phyloP scores from a whole-genome alignment of 495 filamentous ascomycete genomes.

The Lichina pygmaea region DNA sequence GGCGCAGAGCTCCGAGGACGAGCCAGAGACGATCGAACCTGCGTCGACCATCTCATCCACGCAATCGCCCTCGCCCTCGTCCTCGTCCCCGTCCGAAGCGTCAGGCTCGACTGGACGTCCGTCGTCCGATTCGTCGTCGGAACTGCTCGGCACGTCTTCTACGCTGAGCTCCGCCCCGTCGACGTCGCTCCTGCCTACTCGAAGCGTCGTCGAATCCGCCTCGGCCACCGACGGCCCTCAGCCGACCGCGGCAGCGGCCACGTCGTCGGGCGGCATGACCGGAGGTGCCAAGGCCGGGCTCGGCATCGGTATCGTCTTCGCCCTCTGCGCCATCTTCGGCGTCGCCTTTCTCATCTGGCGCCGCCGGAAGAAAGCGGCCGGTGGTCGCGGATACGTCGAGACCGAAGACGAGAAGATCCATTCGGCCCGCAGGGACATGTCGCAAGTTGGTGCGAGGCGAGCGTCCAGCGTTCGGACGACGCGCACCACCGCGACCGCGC shows the following conservation, averaged over 20 bases:
- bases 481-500: constrained; percentile 26
- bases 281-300: constrained; percentile 59
- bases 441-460: constrained; percentile 13
- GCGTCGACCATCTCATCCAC: no score
- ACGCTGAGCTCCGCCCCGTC: neutral
- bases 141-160: no score
- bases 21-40: no score
- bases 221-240: neutral
- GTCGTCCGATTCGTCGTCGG: no score
- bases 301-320: constrained; percentile 47
- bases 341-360: constrained; percentile 36
- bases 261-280: constrained; percentile 18
- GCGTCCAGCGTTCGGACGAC: constrained; percentile 15
- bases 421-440: constrained; percentile 6
- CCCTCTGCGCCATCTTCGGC: constrained; percentile 29
- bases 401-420: constrained; percentile 33
- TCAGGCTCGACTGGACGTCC: neutral
- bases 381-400: constrained; percentile 13
- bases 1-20: no score
- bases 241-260: neutral
- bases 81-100: no score
- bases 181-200: neutral
- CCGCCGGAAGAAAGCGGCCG: constrained; percentile 34
- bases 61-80: no score
- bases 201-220: neutral